phyloP scores from a whole-genome alignment of 352 stramenopile species.

The Pythium aquatile region DNA sequence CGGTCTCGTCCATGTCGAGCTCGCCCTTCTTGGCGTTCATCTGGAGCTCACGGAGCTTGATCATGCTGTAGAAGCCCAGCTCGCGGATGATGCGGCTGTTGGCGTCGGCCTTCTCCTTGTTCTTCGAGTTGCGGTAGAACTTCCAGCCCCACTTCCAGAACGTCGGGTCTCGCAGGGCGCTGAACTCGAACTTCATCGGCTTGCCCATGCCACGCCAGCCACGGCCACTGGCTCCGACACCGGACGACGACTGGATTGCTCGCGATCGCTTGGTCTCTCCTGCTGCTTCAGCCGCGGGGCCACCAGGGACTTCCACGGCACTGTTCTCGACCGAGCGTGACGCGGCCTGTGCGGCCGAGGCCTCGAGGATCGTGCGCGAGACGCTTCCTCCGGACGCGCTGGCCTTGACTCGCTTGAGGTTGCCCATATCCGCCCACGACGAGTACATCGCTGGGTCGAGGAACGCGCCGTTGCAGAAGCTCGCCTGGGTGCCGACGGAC shows the following conservation, averaged over 20 bases:
- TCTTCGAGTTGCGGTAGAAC: slow-evolving; percentile 85
- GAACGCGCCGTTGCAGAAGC: slow-evolving; percentile 80
- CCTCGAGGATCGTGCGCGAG: slow-evolving; percentile 24
- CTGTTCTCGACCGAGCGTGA: slow-evolving; percentile 12
- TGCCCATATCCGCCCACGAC: slow-evolving; percentile 74
- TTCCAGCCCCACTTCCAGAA: slow-evolving; percentile 88
- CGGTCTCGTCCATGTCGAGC: slow-evolving; percentile 86
- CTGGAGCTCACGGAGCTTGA: slow-evolving; percentile 80
- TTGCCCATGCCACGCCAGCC: slow-evolving; percentile 45
- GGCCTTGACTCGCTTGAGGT: slow-evolving; percentile 40
- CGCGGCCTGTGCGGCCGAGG: slow-evolving; percentile 13
- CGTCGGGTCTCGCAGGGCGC: slow-evolving; percentile 70
- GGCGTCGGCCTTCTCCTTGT: slow-evolving; percentile 60
- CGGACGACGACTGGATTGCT: slow-evolving; percentile 6
- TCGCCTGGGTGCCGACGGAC: slow-evolving; percentile 77
- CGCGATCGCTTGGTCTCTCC: slow-evolving; percentile 24
- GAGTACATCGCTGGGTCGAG: slow-evolving; percentile 80
- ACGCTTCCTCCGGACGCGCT: slow-evolving; percentile 1
- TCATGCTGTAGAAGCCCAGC: slow-evolving; percentile 85
- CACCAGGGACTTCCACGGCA: slow-evolving; percentile 35
- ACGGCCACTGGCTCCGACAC: slow-evolving; percentile 3
- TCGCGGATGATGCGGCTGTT: slow-evolving; percentile 81
- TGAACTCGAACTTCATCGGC: slow-evolving; percentile 84
- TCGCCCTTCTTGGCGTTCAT: slow-evolving; percentile 74
- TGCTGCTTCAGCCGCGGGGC: slow-evolving; percentile 35